phyloP scores from a whole-genome alignment of 805 yeast species.

The Vanderwaltozyma polyspora region DNA sequence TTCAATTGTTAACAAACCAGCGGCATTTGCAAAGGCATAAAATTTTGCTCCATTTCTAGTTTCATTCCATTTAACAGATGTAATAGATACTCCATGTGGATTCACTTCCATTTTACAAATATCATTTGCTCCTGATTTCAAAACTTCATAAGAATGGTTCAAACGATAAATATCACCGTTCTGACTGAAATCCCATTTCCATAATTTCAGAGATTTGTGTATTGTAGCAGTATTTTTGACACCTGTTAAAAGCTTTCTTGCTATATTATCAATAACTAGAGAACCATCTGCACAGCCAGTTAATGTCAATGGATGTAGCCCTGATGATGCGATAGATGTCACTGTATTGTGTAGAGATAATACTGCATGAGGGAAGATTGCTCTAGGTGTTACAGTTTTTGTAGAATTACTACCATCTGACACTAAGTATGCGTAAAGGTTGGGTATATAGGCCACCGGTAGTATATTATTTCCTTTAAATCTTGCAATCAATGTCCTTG shows the following conservation, averaged over 20 bases:
- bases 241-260: slow-evolving; percentile 29
- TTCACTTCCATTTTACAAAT: slow-evolving; percentile 27
- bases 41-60: slow-evolving; percentile 32
- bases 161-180: slow-evolving; percentile 30
- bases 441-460: slow-evolving; percentile 24
- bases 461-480: slow-evolving; percentile 24
- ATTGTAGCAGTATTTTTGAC: slow-evolving; percentile 21
- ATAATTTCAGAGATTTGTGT: slow-evolving; percentile 25
- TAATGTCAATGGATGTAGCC: slow-evolving; percentile 36
- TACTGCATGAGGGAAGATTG: slow-evolving; percentile 27
- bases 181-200: slow-evolving; percentile 33
- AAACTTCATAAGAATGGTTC: slow-evolving; percentile 31
- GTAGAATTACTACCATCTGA: slow-evolving; percentile 33
- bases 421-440: slow-evolving; percentile 29
- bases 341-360: slow-evolving; percentile 33
- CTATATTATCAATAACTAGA: slow-evolving; percentile 31
- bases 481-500: slow-evolving; percentile 23
- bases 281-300: slow-evolving; percentile 43
- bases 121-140: slow-evolving; percentile 22
- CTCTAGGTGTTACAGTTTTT: slow-evolving; percentile 29
- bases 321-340: slow-evolving; percentile 31
- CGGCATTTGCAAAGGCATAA: slow-evolving; percentile 30
- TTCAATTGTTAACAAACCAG: slow-evolving; percentile 25
- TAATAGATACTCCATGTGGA: slow-evolving; percentile 41
- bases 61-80: slow-evolving; percentile 50